These are phyloP conservation scores for Cryphonectria nitschkei DNA, from an alignment of 2,329 filamentous ascomycete genomes.

Conservation along the genomic window DNA sequence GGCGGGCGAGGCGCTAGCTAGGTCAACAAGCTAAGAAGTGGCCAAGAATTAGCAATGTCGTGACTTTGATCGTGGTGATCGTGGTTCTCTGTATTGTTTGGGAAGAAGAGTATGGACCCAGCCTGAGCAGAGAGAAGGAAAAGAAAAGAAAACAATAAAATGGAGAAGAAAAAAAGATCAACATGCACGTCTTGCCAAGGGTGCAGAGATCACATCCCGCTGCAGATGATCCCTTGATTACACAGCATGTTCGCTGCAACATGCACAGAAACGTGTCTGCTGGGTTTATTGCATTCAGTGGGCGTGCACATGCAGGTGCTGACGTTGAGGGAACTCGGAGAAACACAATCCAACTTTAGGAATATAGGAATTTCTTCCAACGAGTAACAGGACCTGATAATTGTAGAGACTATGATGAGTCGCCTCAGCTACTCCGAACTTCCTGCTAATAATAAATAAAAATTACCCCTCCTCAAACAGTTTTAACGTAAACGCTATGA, in stretches of 20 bases:
- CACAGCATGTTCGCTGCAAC: not conserved
- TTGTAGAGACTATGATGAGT: not conserved
- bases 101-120: not conserved
- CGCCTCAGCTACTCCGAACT: not conserved
- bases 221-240: not conserved
- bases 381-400: not conserved
- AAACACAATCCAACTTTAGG: not conserved
- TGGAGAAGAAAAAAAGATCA: not conserved
- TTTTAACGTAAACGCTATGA: not conserved
- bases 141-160: not conserved
- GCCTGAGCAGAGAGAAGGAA: not conserved
- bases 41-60: constrained; percentile 5
- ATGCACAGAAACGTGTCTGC: not conserved
- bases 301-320: not conserved
- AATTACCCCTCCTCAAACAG: not conserved
- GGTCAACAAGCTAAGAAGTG: not conserved
- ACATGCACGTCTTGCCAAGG: not conserved
- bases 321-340: not conserved
- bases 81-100: not conserved
- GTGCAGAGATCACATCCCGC: not conserved
- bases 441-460: not conserved
- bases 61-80: not conserved
- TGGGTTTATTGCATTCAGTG: not conserved
- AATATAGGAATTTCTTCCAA: no score
- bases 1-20: not conserved